phyloP scores from a whole-genome alignment of 495 filamentous ascomycete genomes.

The Penicillium robsamsonii region DNA sequence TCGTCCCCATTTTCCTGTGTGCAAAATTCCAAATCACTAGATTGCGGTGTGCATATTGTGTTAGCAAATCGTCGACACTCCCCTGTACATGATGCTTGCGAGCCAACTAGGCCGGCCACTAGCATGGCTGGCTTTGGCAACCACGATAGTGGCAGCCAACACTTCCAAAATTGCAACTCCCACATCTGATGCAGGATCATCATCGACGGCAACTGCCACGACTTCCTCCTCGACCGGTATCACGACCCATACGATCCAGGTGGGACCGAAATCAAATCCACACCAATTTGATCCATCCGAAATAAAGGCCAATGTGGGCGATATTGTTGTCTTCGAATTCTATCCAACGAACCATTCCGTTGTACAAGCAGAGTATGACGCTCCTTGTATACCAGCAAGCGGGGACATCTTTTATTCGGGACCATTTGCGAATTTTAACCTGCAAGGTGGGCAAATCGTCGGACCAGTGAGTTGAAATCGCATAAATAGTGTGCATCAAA shows the following conservation, averaged over 20 bases:
- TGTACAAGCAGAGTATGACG: conserved; percentile 53
- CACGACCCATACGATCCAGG: conserved; percentile 49
- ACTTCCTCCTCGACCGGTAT: conserved; percentile 17
- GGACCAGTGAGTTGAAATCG: conserved; percentile 26
- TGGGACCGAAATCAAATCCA: conserved; percentile 45
- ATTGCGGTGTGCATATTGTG: neutral
- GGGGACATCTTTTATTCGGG: conserved; percentile 44
- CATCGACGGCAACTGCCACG: conserved; percentile 4
- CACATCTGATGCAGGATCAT: neutral
- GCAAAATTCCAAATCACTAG: neutral
- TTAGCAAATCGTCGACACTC: neutral
- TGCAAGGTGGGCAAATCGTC: conserved; percentile 28
- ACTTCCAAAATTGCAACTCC: too few relatives aligned
- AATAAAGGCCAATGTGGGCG: conserved; percentile 50
- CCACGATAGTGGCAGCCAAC: conserved; percentile 4
- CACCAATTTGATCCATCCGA: conserved; percentile 52
- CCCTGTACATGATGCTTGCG: conserved; percentile 11
- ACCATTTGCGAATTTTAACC: conserved; percentile 30
- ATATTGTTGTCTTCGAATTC: conserved; percentile 59
- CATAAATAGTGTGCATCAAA: neutral
- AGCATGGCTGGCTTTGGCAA: conserved; percentile 7
- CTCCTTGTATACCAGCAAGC: conserved; percentile 54
- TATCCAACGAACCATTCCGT: conserved; percentile 63
- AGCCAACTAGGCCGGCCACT: conserved; percentile 10
- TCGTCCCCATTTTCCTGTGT: neutral